Evolutionary conservation across 2,329 filamentous ascomycete genomes (phyloP), one percentile per base, ranked within the genome.

Genomic region (Aspergillus arachidicola): DNA sequence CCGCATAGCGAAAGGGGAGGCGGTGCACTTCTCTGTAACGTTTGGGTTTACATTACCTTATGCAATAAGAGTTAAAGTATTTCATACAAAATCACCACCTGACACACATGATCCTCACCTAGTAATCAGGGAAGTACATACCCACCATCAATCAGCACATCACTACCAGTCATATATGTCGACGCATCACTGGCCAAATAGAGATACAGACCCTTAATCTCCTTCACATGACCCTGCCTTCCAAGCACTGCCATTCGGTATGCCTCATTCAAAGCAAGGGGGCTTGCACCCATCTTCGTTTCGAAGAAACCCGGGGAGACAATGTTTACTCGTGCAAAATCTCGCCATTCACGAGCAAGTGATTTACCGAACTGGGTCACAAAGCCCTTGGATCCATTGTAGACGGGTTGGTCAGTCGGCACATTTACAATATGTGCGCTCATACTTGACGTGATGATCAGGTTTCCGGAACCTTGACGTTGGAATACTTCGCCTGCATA

Each of bases 301-400:
- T 85, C 80, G 67, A 87, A 84, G 72, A 84, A 87, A 0, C 83
- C 83, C 0, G 83, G 83, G 0, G 80, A 83, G 12, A 87, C 82
- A 51, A 84, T 79, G 68, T 87, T 87, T 32, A 86, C 85, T 3
- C 85, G 79, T 3, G 85, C 85, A 66, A 87, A 86, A 3, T 85
- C 83, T 14, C 83, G 75, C 85, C 85, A 87, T 66, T 87, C 85
- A 6, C 83, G 76, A 0, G 85, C 84, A 30, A 87, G 75, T 1
- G 79, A 83, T 71, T 85, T 86, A 56, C 83, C 84, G 43, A 87
- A 80, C 60, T 87, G 86, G 2, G 81, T 84, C 19, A 86, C 80
- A 30, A 80, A 85, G 0, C 85, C 85, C 70, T 87, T 87, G 34
- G 81, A 83, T 9, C 80, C 80, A 65, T 87, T 87, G 73, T 87